phyloP scores from a whole-genome alignment of 164 flowering plant genomes.

The Annona cherimola region DNA sequence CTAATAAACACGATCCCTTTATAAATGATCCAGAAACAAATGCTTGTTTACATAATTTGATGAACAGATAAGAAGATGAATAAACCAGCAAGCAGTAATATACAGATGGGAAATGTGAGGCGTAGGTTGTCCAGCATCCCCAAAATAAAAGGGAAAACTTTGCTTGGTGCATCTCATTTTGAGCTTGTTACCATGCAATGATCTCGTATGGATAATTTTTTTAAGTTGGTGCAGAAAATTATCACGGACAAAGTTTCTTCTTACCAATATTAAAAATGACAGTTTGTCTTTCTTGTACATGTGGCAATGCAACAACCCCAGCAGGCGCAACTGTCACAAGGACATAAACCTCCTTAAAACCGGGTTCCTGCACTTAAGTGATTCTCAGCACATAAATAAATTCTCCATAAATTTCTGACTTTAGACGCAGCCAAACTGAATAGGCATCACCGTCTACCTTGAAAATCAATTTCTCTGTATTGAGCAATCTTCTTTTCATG shows the following conservation, averaged over 20 bases:
- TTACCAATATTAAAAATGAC: conserved; percentile 83
- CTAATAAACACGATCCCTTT: background rate
- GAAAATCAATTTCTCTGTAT: conserved; percentile 85
- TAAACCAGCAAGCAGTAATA: background rate
- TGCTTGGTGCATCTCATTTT: background rate
- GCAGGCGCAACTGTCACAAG: conserved; percentile 76
- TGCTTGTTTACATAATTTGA: background rate
- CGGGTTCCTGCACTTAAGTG: conserved; percentile 9
- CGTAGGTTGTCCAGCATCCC: background rate
- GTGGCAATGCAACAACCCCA: conserved; percentile 73
- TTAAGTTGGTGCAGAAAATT: background rate
- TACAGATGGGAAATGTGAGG: background rate
- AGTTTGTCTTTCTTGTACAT: conserved; percentile 46
- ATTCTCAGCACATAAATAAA: background rate
- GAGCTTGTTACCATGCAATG: background rate
- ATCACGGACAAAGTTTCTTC: background rate
- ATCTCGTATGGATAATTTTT: background rate
- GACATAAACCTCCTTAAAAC: conserved; percentile 40
- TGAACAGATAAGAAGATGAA: background rate
- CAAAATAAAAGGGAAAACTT: background rate
- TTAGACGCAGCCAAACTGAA: conserved; percentile 23
- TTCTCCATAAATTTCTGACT: background rate
- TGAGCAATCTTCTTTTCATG: conserved; percentile 58
- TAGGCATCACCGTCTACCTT: conserved; percentile 35
- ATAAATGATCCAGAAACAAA: background rate